Conservation (phyloP, 192 early-diverging fungal genomes). For the Rhizophagus prolifer region DNA sequence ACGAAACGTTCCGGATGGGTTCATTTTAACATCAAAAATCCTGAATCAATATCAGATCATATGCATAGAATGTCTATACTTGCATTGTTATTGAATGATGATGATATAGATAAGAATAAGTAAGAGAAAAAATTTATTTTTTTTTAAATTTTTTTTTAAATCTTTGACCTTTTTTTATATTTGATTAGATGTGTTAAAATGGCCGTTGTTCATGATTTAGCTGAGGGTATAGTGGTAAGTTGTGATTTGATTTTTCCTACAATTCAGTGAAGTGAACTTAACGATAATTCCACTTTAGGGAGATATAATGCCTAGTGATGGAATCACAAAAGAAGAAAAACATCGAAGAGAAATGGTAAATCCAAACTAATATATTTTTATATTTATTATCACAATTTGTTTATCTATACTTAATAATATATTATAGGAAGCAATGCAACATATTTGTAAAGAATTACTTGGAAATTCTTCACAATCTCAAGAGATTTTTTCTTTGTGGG, state of each 20-base stretch:
- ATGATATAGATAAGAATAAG: conserved; percentile 55
- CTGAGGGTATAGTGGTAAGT: conserved; percentile 75
- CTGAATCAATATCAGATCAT: conserved; percentile 93
- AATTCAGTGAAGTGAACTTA: too few species aligned
- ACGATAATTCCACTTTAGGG: conserved; percentile 48
- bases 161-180: background rate
- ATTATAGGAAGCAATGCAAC: conserved; percentile 59
- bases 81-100: conserved; percentile 80
- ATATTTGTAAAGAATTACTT: conserved; percentile 58
- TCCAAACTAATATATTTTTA: background rate
- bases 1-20: conserved; percentile 96
- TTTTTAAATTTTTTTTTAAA: background rate
- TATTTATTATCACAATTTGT: background rate
- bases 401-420: background rate
- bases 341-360: conserved; percentile 61
- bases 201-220: conserved; percentile 91
- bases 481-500: conserved; percentile 80
- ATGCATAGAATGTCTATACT: conserved; percentile 95
- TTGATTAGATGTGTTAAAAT: conserved; percentile 76
- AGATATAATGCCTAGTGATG: conserved; percentile 86
- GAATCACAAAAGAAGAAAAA: conserved; percentile 79
- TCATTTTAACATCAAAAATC: conserved; percentile 59
- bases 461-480: conserved; percentile 52
- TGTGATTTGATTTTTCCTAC: background rate
- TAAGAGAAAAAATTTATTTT: conserved; percentile 18